Conservation (phyloP, 139 green algal species). For the Yamagishiella unicocca region DNA sequence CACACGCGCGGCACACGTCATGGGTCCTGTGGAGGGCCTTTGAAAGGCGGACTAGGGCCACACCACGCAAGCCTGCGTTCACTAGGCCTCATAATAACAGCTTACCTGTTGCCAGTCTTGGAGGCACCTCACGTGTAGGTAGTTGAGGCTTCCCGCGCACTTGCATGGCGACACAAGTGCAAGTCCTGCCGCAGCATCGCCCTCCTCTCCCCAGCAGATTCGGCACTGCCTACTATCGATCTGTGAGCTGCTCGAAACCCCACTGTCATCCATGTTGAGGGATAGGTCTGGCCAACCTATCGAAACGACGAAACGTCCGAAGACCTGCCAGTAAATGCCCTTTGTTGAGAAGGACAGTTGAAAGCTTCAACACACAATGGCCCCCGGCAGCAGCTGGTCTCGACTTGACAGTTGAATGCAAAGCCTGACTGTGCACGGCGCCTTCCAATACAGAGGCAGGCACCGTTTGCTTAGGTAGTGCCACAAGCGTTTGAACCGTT, state of each 20-base stretch:
- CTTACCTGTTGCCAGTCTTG: slow-evolving; percentile 34
- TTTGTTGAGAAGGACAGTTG: too few species aligned
- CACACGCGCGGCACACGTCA: neutral
- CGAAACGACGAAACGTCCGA: too few species aligned
- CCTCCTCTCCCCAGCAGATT: slow-evolving; percentile 29
- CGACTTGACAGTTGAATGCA: too few species aligned
- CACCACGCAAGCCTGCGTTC: neutral
- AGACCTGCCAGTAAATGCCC: too few species aligned
- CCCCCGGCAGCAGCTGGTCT: too few species aligned
- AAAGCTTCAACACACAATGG: too few species aligned
- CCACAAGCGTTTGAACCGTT: too few species aligned
- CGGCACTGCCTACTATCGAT: neutral
- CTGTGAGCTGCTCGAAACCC: neutral
- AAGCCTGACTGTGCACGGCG: too few species aligned
- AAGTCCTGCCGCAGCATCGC: neutral
- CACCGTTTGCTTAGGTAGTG: too few species aligned
- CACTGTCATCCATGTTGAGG: neutral
- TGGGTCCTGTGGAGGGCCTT: neutral
- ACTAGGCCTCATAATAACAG: neutral
- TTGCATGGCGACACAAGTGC: neutral
- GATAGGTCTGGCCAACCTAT: neutral
- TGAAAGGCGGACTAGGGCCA: neutral
- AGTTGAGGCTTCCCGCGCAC: slow-evolving; percentile 25
- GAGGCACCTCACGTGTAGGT: slow-evolving; percentile 22
- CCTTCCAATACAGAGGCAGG: too few species aligned